phyloP scores from a whole-genome alignment of 1,139 yeast genomes.

The Waltiozyma sp. region DNA sequence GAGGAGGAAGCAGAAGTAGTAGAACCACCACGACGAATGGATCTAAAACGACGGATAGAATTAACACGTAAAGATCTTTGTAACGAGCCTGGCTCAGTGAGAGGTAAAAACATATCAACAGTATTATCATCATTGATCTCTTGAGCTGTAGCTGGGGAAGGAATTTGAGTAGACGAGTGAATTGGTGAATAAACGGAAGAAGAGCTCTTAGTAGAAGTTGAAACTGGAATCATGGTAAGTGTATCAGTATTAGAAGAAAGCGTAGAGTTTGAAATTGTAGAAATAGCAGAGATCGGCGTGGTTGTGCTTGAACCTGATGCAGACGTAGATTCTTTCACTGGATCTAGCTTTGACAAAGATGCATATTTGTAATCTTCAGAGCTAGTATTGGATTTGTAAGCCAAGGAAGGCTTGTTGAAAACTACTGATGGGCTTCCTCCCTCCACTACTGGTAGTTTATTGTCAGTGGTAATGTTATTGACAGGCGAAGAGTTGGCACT shows the following conservation, averaged over 20 bases:
- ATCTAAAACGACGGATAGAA: neutral
- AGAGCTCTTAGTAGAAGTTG: neutral
- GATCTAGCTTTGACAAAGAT: conserved; percentile 9
- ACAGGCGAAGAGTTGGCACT: neutral
- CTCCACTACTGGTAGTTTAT: neutral
- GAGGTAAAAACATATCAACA: neutral
- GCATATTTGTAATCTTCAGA: conserved; percentile 11
- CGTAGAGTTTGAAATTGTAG: neutral
- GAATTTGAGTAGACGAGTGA: neutral
- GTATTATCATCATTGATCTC: neutral
- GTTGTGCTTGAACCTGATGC: conserved; percentile 29
- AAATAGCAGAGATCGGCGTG: neutral
- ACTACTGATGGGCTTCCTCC: neutral
- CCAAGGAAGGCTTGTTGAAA: neutral
- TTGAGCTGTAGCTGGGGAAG: neutral
- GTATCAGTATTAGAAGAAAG: neutral
- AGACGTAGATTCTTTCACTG: conserved; percentile 22
- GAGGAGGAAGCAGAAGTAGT: neutral
- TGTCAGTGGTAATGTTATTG: neutral
- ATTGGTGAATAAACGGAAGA: neutral
- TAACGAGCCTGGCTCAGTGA: neutral
- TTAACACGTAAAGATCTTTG: neutral
- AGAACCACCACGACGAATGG: neutral
- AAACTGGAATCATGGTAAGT: neutral
- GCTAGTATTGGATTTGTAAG: conserved; percentile 4